These are phyloP conservation scores for Penicillium bialowiezense DNA, from an alignment of 495 filamentous ascomycete genomes.

Conservation along the genomic window DNA sequence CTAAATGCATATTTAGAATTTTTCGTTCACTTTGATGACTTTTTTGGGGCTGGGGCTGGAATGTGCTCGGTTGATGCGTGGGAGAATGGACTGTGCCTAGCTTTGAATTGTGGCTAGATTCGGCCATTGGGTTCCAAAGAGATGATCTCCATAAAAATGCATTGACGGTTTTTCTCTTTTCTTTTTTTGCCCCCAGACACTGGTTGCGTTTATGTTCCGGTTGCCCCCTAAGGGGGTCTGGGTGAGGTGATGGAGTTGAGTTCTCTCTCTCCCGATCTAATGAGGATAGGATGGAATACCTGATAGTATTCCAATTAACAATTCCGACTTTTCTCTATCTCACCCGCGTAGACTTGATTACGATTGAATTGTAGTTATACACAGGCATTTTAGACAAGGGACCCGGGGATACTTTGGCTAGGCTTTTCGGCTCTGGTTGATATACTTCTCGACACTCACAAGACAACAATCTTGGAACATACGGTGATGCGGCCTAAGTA, in stretches of 20 bases:
- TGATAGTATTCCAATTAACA: conserved; percentile 32
- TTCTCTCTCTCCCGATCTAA: conserved; percentile 26
- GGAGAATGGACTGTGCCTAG: conserved; percentile 30
- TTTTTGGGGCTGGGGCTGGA: conserved; percentile 9
- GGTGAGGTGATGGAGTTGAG: conserved; percentile 23
- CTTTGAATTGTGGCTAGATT: conserved; percentile 29
- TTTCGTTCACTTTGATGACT: conserved; percentile 8
- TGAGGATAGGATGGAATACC: conserved; percentile 33
- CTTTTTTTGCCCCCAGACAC: conserved; percentile 26
- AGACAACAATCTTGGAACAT: too few relatives aligned
- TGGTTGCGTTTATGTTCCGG: conserved; percentile 11
- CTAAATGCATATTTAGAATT: conserved; percentile 49
- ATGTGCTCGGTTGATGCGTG: conserved; percentile 21
- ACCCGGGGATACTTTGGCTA: too few relatives aligned
- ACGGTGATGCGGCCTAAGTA: too few relatives aligned
- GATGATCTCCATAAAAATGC: conserved; percentile 28
- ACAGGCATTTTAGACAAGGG: too few relatives aligned
- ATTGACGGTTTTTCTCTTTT: conserved; percentile 33
- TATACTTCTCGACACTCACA: too few relatives aligned
- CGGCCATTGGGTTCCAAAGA: conserved; percentile 31
- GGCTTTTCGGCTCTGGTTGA: too few relatives aligned
- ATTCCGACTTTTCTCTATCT: conserved; percentile 20
- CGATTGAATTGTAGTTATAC: too few relatives aligned
- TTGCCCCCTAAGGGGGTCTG: conserved; percentile 8
- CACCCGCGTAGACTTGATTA: background rate